Evolutionary conservation across 2,329 filamentous ascomycete genomes (phyloP), one percentile per base, ranked within the genome.

Genomic region (Xylaria sp.): DNA sequence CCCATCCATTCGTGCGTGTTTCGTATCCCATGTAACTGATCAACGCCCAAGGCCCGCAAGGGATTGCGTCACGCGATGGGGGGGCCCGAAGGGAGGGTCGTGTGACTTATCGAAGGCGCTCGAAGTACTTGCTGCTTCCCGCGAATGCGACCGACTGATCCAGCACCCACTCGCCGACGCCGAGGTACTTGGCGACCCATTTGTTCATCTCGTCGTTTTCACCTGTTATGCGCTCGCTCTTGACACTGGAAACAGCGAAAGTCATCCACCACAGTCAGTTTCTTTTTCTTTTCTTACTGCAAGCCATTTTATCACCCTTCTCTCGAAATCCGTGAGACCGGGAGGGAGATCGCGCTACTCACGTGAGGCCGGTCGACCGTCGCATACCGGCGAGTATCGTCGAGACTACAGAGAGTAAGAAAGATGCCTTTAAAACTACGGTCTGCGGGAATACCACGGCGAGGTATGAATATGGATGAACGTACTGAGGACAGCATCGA

Each of bases 301-400:
- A 54, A 39, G 13, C 48, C 62, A 30, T 30, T 30, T 47, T 19
- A 8, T 49, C n/a, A 11, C 47, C 54, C 39, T 49, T 11, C 34
- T 53, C 35, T n/a, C 47, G 18, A 23, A 30, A 11, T 11, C 19
- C 30, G 47, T n/a, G 34, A 59, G 61, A 63, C 60, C 23, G 23
- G 23, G 23, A 63, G 62, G 65, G 37, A 49, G 60, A 55, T 23
- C 59, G 65, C 62, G 60, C 42, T 18, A 89, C 90, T 84, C 90
- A 99, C 94, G 92, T 97, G 78, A 99, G 83, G 71, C 94, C 94
- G 63, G 94, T 97, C 66, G 93, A 97, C 69, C 94, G 91, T 80
- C 96, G 95, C 81, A 99, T 92, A 71, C 94, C 94, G 46, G 94
- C 94, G 67, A 99, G 87, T 75, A 97, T 93, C 65, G 94, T 91